A percentile compares a stretch with the other conserved stretches of the same genome.
phyloP scores from a whole-genome alignment of 2,329 filamentous ascomycete genomes.

The Teratosphaeriaceae sp. region DNA sequence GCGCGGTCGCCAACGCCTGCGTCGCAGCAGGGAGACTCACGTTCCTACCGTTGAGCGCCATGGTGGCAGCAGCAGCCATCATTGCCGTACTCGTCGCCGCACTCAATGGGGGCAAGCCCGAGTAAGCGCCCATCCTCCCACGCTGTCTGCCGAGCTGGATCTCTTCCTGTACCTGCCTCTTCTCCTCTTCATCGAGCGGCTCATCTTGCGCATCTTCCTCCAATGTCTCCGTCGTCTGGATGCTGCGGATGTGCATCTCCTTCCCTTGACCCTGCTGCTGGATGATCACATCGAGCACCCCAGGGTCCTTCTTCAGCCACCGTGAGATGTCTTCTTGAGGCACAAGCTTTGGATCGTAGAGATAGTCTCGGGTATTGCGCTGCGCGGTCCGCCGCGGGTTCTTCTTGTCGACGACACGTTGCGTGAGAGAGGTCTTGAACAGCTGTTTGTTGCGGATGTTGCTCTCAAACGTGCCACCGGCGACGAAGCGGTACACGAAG shows the following conservation, averaged over 20 bases:
- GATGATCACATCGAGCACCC: constrained; percentile 57
- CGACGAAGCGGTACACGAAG: constrained; percentile 75
- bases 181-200: constrained; percentile 26
- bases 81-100: background rate
- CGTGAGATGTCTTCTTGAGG: constrained; percentile 40
- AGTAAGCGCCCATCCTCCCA: background rate
- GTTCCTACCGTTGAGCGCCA: background rate
- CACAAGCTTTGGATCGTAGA: constrained; percentile 52
- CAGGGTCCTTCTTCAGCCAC: constrained; percentile 53
- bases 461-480: constrained; percentile 74
- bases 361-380: constrained; percentile 45
- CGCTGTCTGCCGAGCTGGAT: constrained; percentile 4
- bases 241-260: constrained; percentile 19
- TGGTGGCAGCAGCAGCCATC: background rate
- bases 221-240: constrained; percentile 30
- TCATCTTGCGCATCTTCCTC: constrained; percentile 27
- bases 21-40: constrained; percentile 1
- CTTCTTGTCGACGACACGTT: constrained; percentile 76
- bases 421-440: constrained; percentile 76
- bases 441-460: constrained; percentile 65
- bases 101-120: background rate
- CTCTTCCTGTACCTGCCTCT: constrained; percentile 22
- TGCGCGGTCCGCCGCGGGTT: constrained; percentile 63
- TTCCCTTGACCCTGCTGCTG: constrained; percentile 57
- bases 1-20: background rate